phyloP scores from a whole-genome alignment of 192 early-diverging fungal species.

The Entomortierella chlamydospora region DNA sequence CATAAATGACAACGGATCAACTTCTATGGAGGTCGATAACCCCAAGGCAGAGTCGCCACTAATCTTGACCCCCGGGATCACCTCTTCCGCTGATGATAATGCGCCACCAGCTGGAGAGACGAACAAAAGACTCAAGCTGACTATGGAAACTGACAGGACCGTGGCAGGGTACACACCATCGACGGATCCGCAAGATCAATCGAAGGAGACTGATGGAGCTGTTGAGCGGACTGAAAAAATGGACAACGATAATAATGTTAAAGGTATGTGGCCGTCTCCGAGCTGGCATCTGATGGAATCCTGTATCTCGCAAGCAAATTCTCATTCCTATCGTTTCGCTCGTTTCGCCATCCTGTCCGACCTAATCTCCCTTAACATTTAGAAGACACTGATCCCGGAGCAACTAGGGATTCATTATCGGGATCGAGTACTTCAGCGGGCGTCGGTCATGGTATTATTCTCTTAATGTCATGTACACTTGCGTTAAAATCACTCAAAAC shows the following conservation, averaged over 20 bases:
- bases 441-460: no score
- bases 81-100: not conserved
- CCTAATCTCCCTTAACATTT: not conserved
- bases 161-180: slow-evolving; percentile 31
- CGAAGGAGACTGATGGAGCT: slow-evolving; percentile 27
- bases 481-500: no score
- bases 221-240: slow-evolving; percentile 29
- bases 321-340: not conserved
- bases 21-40: slow-evolving; percentile 14
- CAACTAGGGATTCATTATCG: no score
- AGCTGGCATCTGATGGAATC: no score
- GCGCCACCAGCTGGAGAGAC: slow-evolving; percentile 4
- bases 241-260: slow-evolving; percentile 5
- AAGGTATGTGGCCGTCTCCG: slow-evolving; percentile 7
- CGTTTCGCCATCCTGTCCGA: not conserved
- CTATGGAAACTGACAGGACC: slow-evolving; percentile 8
- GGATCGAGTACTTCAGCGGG: no score
- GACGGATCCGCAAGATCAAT: slow-evolving; percentile 24
- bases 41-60: not conserved
- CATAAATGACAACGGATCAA: not conserved
- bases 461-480: no score
- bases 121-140: slow-evolving; percentile 42
- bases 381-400: not conserved
- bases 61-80: no score
- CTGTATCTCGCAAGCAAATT: no score